A percentile compares a stretch with the other conserved stretches of the same genome.
These are phyloP conservation scores for Canavalia ensiformis DNA, from an alignment of 306 rosid species.

Conservation along the genomic window DNA sequence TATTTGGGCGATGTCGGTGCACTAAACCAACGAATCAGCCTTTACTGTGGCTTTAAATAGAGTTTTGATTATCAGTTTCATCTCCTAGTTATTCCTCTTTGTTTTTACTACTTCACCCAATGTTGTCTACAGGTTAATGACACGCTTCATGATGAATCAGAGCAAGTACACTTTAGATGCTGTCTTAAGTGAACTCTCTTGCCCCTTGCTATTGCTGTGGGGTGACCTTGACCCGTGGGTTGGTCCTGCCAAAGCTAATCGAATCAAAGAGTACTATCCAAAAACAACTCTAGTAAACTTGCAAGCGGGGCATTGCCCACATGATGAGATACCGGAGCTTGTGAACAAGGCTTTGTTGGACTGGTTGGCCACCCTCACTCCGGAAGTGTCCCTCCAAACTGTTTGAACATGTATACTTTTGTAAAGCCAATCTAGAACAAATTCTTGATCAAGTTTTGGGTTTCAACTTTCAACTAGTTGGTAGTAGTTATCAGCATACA, in stretches of 20 bases:
- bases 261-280: slow-evolving; percentile 83
- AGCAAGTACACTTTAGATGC: slow-evolving; percentile 80
- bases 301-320: slow-evolving; percentile 97
- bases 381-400: slow-evolving; percentile 62
- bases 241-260: slow-evolving; percentile 84
- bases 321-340: slow-evolving; percentile 85
- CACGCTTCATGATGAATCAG: slow-evolving; percentile 81
- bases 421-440: slow-evolving; percentile 9
- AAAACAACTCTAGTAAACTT: slow-evolving; percentile 75
- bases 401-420: slow-evolving; percentile 45
- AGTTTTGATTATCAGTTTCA: neutral
- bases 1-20: neutral
- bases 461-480: neutral
- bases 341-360: slow-evolving; percentile 82
- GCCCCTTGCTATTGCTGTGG: slow-evolving; percentile 90
- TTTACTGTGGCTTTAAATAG: neutral
- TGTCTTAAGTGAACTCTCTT: slow-evolving; percentile 71
- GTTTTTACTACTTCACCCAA: neutral
- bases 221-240: slow-evolving; percentile 99
- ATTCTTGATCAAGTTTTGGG: slow-evolving; percentile 34
- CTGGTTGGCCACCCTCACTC: slow-evolving; percentile 68
- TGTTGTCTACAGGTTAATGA: slow-evolving; percentile 80
- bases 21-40: slow-evolving; percentile 7
- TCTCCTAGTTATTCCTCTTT: slow-evolving; percentile 10
- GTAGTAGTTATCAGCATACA: slow-evolving; percentile 14